Base-by-base conservation (phyloP, 352 stramenopile genomes). In the Plasmopara muralis region DNA sequence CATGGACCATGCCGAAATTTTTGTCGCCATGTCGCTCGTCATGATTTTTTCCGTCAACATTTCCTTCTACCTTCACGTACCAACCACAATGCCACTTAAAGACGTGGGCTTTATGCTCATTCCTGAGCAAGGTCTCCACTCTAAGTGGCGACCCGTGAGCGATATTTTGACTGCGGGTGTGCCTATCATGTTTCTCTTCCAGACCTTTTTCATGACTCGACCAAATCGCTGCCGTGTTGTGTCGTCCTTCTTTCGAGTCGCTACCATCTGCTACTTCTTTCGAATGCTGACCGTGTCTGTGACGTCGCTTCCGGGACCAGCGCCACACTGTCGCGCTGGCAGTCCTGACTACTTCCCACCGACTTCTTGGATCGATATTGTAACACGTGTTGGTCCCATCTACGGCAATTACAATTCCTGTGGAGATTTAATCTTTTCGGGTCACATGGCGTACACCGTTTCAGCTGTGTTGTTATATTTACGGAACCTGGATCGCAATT, bases 401-500 rank as follows among this genome's bases (percentile, higher is more conserved):
- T 85, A 85, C 65, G 74, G 74, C 47, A 80, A 83, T 53, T 80
- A 83, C 72, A 87, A 81, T 53, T 87, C 78, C 30, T 89, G 78
- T 48, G 78, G 78, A 12, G 78, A 89, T 55, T 69, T 89, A 25
- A 80, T 89, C 30, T 89, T 89, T 53, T 89, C 77, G 43, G 77
- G 77, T 7, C 77, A 89, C 63, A 83, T 85, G 69, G 73, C 73
- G 20, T 87, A 85, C 60, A 85, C 78, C 25, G 87, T 68, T 49
- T 75, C 69, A 45, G 76, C 78, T 8, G 70, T 87, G 58, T 50
- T 89, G 52, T 51, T 87, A 15, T 85, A 88, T 38, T 47, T 89
- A 55, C 77, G 79, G 16, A 69, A 68, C 47, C 54, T 84, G 29
- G 75, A 85, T 50, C 75, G 77, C 41, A 70, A 85, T 43, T 76